Base-by-base conservation (phyloP, 176 grass and related monocot species). In the Aechmea fasciata region DNA sequence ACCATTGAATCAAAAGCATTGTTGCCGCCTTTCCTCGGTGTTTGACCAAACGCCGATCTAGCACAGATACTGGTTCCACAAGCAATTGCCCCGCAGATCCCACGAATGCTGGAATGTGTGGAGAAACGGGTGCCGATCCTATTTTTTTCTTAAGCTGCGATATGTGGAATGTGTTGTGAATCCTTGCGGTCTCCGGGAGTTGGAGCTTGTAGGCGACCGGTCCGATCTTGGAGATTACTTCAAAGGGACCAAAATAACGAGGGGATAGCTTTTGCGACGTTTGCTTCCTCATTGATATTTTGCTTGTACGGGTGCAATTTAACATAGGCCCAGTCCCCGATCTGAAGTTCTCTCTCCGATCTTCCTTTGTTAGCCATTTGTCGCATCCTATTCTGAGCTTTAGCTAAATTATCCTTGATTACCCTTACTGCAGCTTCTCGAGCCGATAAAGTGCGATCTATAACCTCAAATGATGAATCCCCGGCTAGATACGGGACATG, bases 141-240 rank as follows among this genome's bases (percentile, higher is more conserved):
- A 50, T 48, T 70, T 48, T 29, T 48, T 17, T 50, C 24, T 70
- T 70, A 11, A 70, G 48, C 13, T 70, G 67, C 8, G 67, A 70
- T 18, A 70, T 22, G 49, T 70, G 67, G 12, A 70, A 70, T 12
- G 48, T 48, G 6, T 28, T 18, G 49, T 70, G 67, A 18, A 70
- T 70, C 19, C 15, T 9, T 10, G 22, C 22, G 22, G 22, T 23
- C 22, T 23, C 1, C 22, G 22, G 22, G 1, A 23, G 22, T 23
- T 48, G n/a, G 8, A 70, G 9, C 9, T 50, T 28, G n/a, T 70
- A 70, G 0, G 67, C 67, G 13, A 70, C 1, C 0, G 18, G 12
- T 48, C 22, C 67, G 12, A 50, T 17, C 49, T 48, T 70, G 15
- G 9, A 9, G 17, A 70, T 2, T 12, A 70, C 13, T n/a, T 70